A percentile compares a stretch with the other conserved stretches of the same genome.
phyloP scores from a whole-genome alignment of 192 early-diverging fungal species.

The Podila clonocystis region DNA sequence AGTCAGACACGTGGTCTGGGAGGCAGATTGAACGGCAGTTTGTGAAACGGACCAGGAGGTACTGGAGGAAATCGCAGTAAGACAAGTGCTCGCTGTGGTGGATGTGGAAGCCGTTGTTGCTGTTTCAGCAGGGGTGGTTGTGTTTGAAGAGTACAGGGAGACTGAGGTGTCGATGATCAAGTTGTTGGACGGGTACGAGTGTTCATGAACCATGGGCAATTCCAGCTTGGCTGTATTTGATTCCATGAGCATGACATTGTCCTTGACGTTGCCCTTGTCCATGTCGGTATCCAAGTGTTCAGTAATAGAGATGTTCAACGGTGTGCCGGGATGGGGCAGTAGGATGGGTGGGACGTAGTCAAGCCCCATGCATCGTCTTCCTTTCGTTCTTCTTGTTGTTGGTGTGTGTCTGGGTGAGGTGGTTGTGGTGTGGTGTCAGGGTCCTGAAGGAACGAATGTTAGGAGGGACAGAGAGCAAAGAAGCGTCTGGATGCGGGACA shows the following conservation, averaged over 20 bases:
- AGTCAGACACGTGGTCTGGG: conserved; percentile 6
- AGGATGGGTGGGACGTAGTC: not conserved
- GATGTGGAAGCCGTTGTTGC: not conserved
- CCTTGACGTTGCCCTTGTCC: not conserved
- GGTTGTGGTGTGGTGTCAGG: too few species aligned
- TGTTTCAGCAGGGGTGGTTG: not conserved
- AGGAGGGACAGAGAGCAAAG: too few species aligned
- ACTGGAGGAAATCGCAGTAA: not conserved
- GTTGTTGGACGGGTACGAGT: not conserved
- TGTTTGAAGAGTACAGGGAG: not conserved
- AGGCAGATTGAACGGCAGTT: conserved; percentile 11
- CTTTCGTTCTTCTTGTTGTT: too few species aligned
- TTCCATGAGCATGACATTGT: not conserved
- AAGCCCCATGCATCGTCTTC: not conserved
- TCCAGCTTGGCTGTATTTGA: not conserved
- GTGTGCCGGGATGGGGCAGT: not conserved
- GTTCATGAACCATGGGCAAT: not conserved
- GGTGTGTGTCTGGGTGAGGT: not conserved
- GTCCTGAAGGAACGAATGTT: too few species aligned
- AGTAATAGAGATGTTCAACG: not conserved
- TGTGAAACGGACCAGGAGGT: not conserved
- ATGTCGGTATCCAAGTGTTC: not conserved
- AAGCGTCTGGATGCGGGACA: too few species aligned
- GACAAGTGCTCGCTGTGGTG: not conserved
- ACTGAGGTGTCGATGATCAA: not conserved